Evolutionary conservation across 768 basidiomycete species (phyloP).

Genomic region (Pisolithus microcarpus): DNA sequence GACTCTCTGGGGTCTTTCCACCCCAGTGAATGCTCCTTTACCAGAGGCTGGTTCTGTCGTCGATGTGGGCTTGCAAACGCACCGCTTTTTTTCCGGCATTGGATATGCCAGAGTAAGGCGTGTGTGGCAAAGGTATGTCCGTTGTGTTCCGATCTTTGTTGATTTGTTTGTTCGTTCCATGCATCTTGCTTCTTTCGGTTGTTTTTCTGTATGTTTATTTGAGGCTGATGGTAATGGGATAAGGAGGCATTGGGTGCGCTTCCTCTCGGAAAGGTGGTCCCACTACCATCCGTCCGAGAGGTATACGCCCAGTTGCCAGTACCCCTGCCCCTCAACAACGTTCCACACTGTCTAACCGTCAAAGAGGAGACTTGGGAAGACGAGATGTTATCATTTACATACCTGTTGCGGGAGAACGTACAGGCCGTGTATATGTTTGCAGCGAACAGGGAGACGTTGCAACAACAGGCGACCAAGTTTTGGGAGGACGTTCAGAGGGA

Average conservation of each 20-base stretch:
- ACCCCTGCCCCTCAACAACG: slow-evolving; percentile 10
- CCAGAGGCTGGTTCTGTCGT: slow-evolving; percentile 43
- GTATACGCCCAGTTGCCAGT: slow-evolving; percentile 9
- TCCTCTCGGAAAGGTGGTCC: slow-evolving; percentile 13
- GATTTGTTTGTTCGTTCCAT: too few relatives aligned
- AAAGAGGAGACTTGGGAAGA: slow-evolving; percentile 21
- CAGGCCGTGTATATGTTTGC: slow-evolving; percentile 42
- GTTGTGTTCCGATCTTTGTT: too few relatives aligned
- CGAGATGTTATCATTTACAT: slow-evolving; percentile 23
- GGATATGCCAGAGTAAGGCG: slow-evolving; percentile 34
- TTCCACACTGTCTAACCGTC: slow-evolving; percentile 13
- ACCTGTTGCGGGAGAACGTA: slow-evolving; percentile 16
- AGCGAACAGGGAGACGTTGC: slow-evolving; percentile 36
- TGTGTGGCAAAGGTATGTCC: slow-evolving; percentile 31
- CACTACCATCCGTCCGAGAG: slow-evolving; percentile 19
- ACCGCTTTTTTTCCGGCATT: slow-evolving; percentile 39
- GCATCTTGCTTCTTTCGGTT: not conserved
- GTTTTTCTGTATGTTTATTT: not conserved
- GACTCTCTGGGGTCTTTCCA: slow-evolving; percentile 25
- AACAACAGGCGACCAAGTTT: slow-evolving; percentile 31
- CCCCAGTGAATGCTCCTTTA: slow-evolving; percentile 28
- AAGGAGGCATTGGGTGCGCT: slow-evolving; percentile 8
- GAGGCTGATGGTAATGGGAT: slow-evolving; percentile 1
- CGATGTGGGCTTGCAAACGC: slow-evolving; percentile 44
- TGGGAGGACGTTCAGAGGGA: slow-evolving; percentile 36